Percentiles rank a stretch among this genome's conserved stretches.
These are phyloP conservation scores for Oryza longistaminata DNA, from an alignment of 176 grass and related monocot species.

Conservation along the genomic window DNA sequence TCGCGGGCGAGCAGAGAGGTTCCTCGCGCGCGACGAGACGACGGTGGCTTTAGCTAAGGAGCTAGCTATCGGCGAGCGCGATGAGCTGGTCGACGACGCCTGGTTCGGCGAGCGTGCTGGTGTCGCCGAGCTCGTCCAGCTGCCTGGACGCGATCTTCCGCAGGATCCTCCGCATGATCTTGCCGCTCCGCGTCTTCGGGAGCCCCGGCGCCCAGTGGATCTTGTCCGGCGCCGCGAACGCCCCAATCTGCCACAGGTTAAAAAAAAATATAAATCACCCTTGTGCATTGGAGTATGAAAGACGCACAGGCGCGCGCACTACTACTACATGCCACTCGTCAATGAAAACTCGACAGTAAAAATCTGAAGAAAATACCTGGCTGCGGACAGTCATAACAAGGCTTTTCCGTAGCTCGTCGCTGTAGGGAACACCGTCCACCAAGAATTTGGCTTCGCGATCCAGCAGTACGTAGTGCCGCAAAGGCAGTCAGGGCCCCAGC, in stretches of 20 bases:
- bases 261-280: too few species aligned
- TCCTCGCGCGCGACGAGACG: too few species aligned
- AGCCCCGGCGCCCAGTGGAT: constrained; percentile 98
- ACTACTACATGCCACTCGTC: too few species aligned
- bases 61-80: constrained; percentile 60
- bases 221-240: constrained; percentile 96
- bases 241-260: constrained; percentile 93
- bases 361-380: constrained; percentile 57
- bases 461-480: background rate
- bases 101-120: constrained; percentile 94
- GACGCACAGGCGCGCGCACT: too few species aligned
- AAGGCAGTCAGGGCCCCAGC: background rate
- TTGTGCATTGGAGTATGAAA: too few species aligned
- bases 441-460: constrained; percentile 22
- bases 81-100: constrained; percentile 86
- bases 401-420: constrained; percentile 87
- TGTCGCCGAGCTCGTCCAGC: constrained; percentile 91
- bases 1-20: background rate
- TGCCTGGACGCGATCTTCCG: constrained; percentile 92
- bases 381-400: constrained; percentile 73
- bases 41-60: too few species aligned
- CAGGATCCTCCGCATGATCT: constrained; percentile 97
- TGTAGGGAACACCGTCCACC: constrained; percentile 83
- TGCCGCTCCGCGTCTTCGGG: constrained; percentile 96
- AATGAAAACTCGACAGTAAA: too few species aligned